Conservation (phyloP, 148 eudicot species). For the Rhododendron ferrugineum region DNA sequence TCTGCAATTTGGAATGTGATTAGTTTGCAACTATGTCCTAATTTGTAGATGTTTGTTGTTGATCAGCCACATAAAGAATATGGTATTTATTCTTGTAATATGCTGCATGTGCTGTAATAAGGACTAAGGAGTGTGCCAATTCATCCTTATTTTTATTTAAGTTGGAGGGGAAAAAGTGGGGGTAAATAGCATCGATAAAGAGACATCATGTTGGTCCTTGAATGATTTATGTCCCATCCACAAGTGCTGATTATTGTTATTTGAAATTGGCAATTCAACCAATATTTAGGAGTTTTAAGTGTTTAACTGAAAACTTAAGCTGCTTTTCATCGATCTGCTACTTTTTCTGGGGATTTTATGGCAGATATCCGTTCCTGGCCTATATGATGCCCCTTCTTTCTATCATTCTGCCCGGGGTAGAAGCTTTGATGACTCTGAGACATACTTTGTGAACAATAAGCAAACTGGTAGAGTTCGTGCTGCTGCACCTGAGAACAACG, state of each 20-base stretch:
- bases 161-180: not conserved
- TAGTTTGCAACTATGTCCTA: not conserved
- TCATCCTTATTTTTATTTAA: not conserved
- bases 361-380: constrained; percentile 54
- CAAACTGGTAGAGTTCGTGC: constrained; percentile 53
- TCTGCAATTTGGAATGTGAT: not conserved
- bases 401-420: constrained; percentile 51
- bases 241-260: not conserved
- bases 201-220: not conserved
- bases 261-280: not conserved
- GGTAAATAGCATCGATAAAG: not conserved
- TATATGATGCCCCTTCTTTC: constrained; percentile 41
- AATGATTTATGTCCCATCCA: not conserved
- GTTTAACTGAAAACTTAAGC: not conserved
- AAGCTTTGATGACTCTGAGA: constrained; percentile 74
- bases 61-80: not conserved
- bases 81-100: not conserved
- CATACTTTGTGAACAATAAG: constrained; percentile 47
- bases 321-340: not conserved
- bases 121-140: not conserved
- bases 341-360: not conserved
- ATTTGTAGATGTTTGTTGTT: not conserved
- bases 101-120: not conserved
- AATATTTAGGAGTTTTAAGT: not conserved
- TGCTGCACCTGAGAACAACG: constrained; percentile 57